Evolutionary conservation across 2,329 filamentous ascomycete species (phyloP), one percentile per base, ranked within the genome.

Genomic region (Alternaria incomplexa): DNA sequence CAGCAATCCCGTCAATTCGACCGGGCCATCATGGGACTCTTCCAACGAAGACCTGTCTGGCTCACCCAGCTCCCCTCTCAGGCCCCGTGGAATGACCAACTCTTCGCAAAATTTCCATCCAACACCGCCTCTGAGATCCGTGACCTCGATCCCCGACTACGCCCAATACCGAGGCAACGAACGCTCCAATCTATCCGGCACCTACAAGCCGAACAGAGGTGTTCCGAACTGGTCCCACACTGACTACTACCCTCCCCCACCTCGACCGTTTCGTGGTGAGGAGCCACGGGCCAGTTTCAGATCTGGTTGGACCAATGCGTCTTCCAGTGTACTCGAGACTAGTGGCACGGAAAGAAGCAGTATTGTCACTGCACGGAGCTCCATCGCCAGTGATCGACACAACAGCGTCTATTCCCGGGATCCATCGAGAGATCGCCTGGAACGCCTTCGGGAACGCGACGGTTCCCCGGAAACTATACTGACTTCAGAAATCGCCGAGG

Each of bases 311-410:
- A 90, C 88, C 4, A 87, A 80, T 63, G 77, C 83, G 4, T 84
- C 84, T 58, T 90, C 88, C 15, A 89, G 87, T 72, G 80, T 84
- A 44, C 80, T 86, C 54, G 86, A 86, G 46, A 74, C 83, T 7
- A 87, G 86, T 65, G 86, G 86, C n/a, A 96, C 93, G 1, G 92
- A 95, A 75, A 87, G 92, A 64, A 96, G 92, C 78, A 97, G 93
- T 74, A 85, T 96, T 53, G 79, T 90, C 67, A 96, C 93, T 4
- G 93, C 92, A 70, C 88, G 89, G 63, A 96, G 91, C 82, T 93
- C 91, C 2, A 85, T 90, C 56, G 66, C 59, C 5, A 91, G 85
- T 82, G 81, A 96, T 84, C 67, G 63, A 17, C 73, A 71, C 20
- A 65, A 58, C 15, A 76, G 76, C 62, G 58, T 73, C 87, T 74